Conservation (phyloP, 495 filamentous ascomycete species). For the Xylaria telfairii region DNA sequence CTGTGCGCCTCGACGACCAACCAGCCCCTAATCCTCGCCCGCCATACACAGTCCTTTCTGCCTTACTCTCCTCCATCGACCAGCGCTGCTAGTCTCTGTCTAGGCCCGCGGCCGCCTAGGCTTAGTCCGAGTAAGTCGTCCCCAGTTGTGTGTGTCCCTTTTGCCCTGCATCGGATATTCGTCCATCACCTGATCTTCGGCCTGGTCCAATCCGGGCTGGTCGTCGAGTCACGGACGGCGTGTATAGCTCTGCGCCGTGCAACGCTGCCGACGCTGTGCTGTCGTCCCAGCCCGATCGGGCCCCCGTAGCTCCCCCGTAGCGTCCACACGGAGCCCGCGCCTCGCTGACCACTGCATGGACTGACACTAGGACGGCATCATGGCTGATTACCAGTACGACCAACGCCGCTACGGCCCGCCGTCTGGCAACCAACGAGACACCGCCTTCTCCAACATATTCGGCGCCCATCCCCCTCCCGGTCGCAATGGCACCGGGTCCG, state of each 20-base stretch:
- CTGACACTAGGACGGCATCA: constrained; percentile 48
- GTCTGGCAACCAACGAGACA: constrained; percentile 82
- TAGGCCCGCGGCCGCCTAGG: constrained; percentile 43
- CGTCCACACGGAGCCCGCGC: constrained; percentile 16
- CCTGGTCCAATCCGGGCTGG: constrained; percentile 7
- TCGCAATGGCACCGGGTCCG: constrained; percentile 85
- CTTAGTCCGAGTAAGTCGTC: constrained; percentile 38
- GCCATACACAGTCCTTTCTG: constrained; percentile 29
- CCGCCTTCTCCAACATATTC: constrained; percentile 96
- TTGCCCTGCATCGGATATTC: not conserved
- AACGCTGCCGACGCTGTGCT: constrained; percentile 21
- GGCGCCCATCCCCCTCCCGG: constrained; percentile 85
- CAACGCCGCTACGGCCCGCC: constrained; percentile 71
- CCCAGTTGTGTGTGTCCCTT: constrained; percentile 3
- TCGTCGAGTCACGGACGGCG: not conserved
- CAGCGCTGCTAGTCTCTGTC: constrained; percentile 34
- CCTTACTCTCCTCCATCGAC: constrained; percentile 14
- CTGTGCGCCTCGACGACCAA: constrained; percentile 21
- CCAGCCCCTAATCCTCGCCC: constrained; percentile 9
- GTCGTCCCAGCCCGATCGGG: constrained; percentile 3
- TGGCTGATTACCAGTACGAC: constrained; percentile 89
- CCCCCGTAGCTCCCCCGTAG: not conserved
- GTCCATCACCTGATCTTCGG: constrained; percentile 4
- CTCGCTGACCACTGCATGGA: constrained; percentile 20
- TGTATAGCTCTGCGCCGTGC: constrained; percentile 27